phyloP scores from a whole-genome alignment of 2,329 filamentous ascomycete genomes.

The Colletotrichum tamarilloi region DNA sequence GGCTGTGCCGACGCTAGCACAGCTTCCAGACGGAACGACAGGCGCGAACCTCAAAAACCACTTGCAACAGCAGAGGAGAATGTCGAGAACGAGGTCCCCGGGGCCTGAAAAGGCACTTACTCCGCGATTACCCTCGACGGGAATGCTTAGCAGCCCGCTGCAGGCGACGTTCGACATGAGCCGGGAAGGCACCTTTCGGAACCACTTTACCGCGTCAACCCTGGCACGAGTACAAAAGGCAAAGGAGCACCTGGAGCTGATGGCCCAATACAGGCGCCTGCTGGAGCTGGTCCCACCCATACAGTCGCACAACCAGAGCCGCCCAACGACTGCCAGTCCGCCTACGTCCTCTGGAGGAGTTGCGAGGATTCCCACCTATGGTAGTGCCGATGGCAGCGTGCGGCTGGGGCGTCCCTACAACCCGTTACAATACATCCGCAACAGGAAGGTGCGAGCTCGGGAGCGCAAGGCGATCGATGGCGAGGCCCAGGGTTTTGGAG shows the following conservation, averaged over 20 bases:
- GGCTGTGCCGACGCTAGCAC: conserved; percentile 61
- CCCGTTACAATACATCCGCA: conserved; percentile 91
- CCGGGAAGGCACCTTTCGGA: conserved; percentile 62
- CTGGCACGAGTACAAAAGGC: conserved; percentile 86
- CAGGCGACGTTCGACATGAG: conserved; percentile 58
- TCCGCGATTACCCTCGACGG: conserved; percentile 53
- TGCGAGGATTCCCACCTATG: conserved; percentile 35
- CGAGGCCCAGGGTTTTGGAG: conserved; percentile 80
- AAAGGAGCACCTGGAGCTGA: conserved; percentile 85
- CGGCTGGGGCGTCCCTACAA: conserved; percentile 81
- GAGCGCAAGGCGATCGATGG: conserved; percentile 81
- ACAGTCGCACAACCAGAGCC: conserved; percentile 53
- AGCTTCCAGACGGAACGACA: conserved; percentile 62
- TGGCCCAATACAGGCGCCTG: conserved; percentile 83
- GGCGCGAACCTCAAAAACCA: conserved; percentile 74
- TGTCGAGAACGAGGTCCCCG: conserved; percentile 71
- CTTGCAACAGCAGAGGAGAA: conserved; percentile 76
- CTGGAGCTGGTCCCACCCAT: conserved; percentile 84
- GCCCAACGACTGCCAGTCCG: conserved; percentile 53
- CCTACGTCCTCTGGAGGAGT: conserved; percentile 53
- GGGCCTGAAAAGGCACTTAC: conserved; percentile 57
- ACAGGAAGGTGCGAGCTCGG: conserved; percentile 84
- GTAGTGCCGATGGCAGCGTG: conserved; percentile 48
- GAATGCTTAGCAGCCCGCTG: conserved; percentile 56
- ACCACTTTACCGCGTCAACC: conserved; percentile 82